Conservation (phyloP, 768 basidiomycete genomes). For the Leccinum subtestaceum region DNA sequence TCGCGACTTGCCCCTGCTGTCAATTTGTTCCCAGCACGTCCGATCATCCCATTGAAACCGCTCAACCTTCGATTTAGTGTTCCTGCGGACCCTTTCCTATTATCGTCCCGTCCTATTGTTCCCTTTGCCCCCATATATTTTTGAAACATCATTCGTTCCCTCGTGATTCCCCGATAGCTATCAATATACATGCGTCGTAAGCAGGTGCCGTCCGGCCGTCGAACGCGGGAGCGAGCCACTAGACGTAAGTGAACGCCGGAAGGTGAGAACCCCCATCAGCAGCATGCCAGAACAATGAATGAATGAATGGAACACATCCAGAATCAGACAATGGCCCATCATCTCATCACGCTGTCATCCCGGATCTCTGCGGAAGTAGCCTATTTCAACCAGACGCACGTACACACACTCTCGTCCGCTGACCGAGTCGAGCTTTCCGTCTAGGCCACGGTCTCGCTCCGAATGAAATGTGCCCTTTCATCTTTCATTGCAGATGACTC, state of each 20-base stretch:
- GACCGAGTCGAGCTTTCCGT: conserved; percentile 3
- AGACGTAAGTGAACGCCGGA: conserved; percentile 32
- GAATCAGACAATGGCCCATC: conserved; percentile 13
- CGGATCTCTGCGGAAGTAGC: neutral
- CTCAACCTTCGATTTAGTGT: conserved; percentile 28
- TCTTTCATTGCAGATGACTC: neutral
- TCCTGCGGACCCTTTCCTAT: conserved; percentile 19
- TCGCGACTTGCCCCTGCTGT: conserved; percentile 13
- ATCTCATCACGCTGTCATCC: conserved; percentile 10
- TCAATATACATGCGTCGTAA: conserved; percentile 21
- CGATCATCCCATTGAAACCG: conserved; percentile 28
- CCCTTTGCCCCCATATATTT: conserved; percentile 8
- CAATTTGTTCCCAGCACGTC: conserved; percentile 2
- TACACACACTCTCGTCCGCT: neutral
- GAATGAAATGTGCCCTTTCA: conserved; percentile 25
- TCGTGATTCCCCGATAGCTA: conserved; percentile 20
- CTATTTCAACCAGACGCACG: neutral
- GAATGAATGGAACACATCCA: conserved; percentile 21
- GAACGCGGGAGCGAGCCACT: conserved; percentile 32
- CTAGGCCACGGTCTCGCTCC: conserved; percentile 4
- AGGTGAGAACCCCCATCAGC: conserved; percentile 25
- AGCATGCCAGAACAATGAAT: conserved; percentile 25
- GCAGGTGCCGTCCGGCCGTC: conserved; percentile 16
- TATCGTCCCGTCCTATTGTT: conserved; percentile 8
- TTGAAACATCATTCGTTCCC: conserved; percentile 9